These are phyloP conservation scores for Verbascum thapsus DNA, from an alignment of 257 asterid genomes.

Conservation along the genomic window DNA sequence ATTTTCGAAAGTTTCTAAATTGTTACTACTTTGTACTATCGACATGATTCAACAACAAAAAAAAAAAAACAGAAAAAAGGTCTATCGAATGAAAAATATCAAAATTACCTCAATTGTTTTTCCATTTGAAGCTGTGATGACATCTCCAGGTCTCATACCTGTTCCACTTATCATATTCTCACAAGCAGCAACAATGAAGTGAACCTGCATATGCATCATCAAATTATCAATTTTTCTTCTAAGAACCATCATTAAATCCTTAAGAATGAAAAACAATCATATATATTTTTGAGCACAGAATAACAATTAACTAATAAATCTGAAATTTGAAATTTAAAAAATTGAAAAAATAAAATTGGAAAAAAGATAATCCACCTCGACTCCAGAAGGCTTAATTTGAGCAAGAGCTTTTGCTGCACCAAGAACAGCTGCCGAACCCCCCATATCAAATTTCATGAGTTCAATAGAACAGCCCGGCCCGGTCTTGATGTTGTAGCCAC, in stretches of 20 bases:
- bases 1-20: too few relatives aligned
- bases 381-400: constrained; percentile 93
- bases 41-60: neutral
- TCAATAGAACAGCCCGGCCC: constrained; percentile 91
- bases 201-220: constrained; percentile 58
- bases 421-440: constrained; percentile 94
- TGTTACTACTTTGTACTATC: too few relatives aligned
- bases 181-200: constrained; percentile 95
- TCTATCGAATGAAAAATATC: neutral
- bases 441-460: constrained; percentile 97
- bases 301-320: neutral
- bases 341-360: constrained; percentile 1
- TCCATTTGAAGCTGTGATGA: constrained; percentile 91
- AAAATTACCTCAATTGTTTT: constrained; percentile 84
- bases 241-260: constrained; percentile 1
- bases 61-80: neutral
- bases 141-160: constrained; percentile 95
- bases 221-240: constrained; percentile 22
- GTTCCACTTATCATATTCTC: constrained; percentile 97
- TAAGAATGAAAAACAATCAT: neutral
- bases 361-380: constrained; percentile 65
- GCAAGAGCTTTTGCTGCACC: constrained; percentile 99
- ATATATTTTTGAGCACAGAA: neutral
- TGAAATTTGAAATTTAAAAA: constrained; percentile 23
- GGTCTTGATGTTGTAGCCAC: constrained; percentile 98